phyloP scores from a whole-genome alignment of 352 stramenopile genomes.

The Phytophthora hibernalis region DNA sequence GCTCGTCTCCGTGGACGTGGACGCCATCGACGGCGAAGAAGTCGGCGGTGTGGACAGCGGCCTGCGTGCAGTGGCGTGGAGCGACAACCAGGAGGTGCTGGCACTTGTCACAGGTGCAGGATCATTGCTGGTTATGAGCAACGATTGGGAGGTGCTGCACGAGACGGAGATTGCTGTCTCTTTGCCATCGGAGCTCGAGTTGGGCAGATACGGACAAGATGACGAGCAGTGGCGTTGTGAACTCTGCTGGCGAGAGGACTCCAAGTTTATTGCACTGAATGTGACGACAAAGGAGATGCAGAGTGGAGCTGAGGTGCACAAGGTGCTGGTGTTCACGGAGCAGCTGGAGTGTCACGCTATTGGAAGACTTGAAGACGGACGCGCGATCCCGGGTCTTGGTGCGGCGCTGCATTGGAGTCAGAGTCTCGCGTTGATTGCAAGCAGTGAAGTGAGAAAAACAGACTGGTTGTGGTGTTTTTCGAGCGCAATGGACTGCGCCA shows the following conservation, averaged over 20 bases:
- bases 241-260: slow-evolving; percentile 80
- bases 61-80: slow-evolving; percentile 71
- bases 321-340: slow-evolving; percentile 66
- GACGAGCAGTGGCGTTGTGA: slow-evolving; percentile 18
- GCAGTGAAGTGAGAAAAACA: slow-evolving; percentile 60
- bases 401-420: slow-evolving; percentile 69
- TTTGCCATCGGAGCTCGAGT: slow-evolving; percentile 36
- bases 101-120: slow-evolving; percentile 68
- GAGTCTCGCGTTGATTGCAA: slow-evolving; percentile 78
- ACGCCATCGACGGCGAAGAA: slow-evolving; percentile 58
- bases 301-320: slow-evolving; percentile 28
- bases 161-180: slow-evolving; percentile 58
- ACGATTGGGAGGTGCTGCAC: slow-evolving; percentile 79
- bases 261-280: slow-evolving; percentile 72
- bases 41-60: slow-evolving; percentile 73
- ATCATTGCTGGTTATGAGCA: slow-evolving; percentile 76
- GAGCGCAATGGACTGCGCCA: slow-evolving; percentile 85
- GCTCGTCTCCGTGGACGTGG: slow-evolving; percentile 62
- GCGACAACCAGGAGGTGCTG: slow-evolving; percentile 72
- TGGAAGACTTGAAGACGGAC: slow-evolving; percentile 78
- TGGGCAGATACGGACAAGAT: slow-evolving; percentile 2
- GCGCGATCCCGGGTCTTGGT: slow-evolving; percentile 54
- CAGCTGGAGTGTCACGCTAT: slow-evolving; percentile 66
- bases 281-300: slow-evolving; percentile 28
- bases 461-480: slow-evolving; percentile 82